These are phyloP conservation scores for Gentiana straminea DNA, from an alignment of 257 asterid genomes.

Conservation along the genomic window DNA sequence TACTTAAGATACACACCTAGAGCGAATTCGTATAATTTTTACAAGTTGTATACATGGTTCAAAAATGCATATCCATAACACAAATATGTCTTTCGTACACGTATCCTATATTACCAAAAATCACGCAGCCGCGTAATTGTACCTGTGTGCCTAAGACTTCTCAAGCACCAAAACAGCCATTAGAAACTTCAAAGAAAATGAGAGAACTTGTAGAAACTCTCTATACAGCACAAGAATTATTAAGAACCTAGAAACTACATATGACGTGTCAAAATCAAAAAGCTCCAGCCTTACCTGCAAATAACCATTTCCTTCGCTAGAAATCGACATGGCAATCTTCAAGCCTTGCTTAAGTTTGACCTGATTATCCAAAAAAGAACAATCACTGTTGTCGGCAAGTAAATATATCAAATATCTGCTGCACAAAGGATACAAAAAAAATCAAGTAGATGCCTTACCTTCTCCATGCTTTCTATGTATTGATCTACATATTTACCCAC, in stretches of 20 bases:
- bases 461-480: constrained; percentile 88
- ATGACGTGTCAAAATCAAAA: constrained; percentile 7
- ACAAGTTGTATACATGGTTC: too few species aligned
- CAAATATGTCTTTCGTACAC: too few species aligned
- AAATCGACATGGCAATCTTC: constrained; percentile 82
- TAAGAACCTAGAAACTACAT: not conserved
- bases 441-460: constrained; percentile 32
- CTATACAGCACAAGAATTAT: not conserved
- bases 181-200: not conserved
- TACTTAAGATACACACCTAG: too few species aligned
- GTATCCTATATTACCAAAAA: too few species aligned
- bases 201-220: too few species aligned
- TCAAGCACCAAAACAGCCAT: not conserved
- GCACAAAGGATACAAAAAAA: constrained; percentile 4
- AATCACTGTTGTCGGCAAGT: constrained; percentile 9
- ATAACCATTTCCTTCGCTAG: constrained; percentile 90
- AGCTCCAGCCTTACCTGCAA: constrained; percentile 52
- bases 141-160: too few species aligned
- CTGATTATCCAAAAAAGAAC: constrained; percentile 23
- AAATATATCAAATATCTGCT: not conserved
- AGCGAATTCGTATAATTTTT: too few species aligned
- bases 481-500: constrained; percentile 57
- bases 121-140: too few species aligned
- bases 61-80: too few species aligned
- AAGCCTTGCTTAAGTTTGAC: constrained; percentile 92